A percentile compares a stretch with the other conserved stretches of the same genome.
Conservation (phyloP, 2,329 filamentous ascomycete genomes). For the Ceratocystis harringtonii region DNA sequence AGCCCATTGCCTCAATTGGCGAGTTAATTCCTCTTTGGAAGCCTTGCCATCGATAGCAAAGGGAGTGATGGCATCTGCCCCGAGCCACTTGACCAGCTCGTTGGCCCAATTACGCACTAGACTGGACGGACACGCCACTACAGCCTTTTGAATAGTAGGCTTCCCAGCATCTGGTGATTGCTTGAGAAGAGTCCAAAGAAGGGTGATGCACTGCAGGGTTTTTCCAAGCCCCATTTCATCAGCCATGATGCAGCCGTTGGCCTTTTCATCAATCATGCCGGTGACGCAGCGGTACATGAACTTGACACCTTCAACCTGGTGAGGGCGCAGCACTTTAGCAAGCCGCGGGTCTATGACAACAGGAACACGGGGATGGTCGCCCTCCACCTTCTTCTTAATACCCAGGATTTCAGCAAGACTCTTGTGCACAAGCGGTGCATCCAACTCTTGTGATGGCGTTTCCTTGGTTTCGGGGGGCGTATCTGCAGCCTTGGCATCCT, state of each 20-base stretch:
- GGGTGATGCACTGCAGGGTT: conserved; percentile 87
- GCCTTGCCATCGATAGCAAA: conserved; percentile 97
- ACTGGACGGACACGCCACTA: conserved; percentile 93
- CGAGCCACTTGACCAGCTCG: conserved; percentile 91
- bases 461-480: conserved; percentile 25
- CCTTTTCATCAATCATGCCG: conserved; percentile 84
- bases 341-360: conserved; percentile 90
- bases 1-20: conserved; percentile 87
- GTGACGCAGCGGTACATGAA: conserved; percentile 93
- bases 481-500: conserved; percentile 27
- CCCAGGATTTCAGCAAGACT: conserved; percentile 90
- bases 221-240: conserved; percentile 98
- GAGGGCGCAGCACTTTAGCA: conserved; percentile 78
- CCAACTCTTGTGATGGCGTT: conserved; percentile 34
- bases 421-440: conserved; percentile 78
- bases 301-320: conserved; percentile 96
- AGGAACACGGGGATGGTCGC: conserved; percentile 72
- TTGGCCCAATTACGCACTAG: conserved; percentile 97
- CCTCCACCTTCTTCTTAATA: conserved; percentile 76
- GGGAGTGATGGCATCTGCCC: conserved; percentile 74
- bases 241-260: conserved; percentile 97
- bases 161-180: conserved; percentile 94
- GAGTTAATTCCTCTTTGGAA: conserved; percentile 78
- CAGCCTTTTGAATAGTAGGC: conserved; percentile 83
- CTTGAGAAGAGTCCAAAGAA: conserved; percentile 93